Evolutionary conservation across 2,329 filamentous ascomycete species (phyloP), one percentile per base, ranked within the genome.

Genomic region (Peltaster fructicola): DNA sequence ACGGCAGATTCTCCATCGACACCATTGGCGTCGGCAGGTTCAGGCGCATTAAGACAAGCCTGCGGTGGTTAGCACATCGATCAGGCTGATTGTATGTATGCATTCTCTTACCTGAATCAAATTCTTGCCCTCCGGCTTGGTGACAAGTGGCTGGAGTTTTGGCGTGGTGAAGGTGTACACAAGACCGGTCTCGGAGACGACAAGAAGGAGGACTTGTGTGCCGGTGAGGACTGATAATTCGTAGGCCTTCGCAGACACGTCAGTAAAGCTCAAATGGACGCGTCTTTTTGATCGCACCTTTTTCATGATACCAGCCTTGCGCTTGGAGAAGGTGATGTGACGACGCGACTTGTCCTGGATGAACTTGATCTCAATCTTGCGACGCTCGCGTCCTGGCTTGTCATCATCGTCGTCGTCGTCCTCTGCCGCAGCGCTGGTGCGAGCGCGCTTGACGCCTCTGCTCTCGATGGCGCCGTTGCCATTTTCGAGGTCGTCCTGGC

Each of bases 301-400:
- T 68, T 98, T 95, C 88, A 98, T 95, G 57, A 98, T 95, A 44
- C 88, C 88, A 29, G 88, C 88, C 65, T 98, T 98, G 54, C 88
- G 81, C 73, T 98, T 98, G 43, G 85, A 95, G 56, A 98, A 95
- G 47, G 88, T 95, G 53, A 95, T 98, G 63, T 98, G 88, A 36
- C 88, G 78, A 60, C 88, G 82, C 60, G 85, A 95, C 65, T 98
- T 98, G 61, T 98, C 88, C 57, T 84, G 85, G 56, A 98, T 98
- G 62, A 98, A 98, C 68, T 98, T 98, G 63, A 98, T 98, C 59
- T 98, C 88, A 47, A 98, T 98, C 76, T 98, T 98, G 61, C 88
- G 74, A 51, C 88, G 76, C 68, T 95, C 88, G 56, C 88, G 84
- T 49, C 82, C 82, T 36, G 81, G 81, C 71, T 95, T 95, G 56